These are phyloP conservation scores for Vigna trinervia DNA, from an alignment of 306 rosid genomes.

Conservation along the genomic window DNA sequence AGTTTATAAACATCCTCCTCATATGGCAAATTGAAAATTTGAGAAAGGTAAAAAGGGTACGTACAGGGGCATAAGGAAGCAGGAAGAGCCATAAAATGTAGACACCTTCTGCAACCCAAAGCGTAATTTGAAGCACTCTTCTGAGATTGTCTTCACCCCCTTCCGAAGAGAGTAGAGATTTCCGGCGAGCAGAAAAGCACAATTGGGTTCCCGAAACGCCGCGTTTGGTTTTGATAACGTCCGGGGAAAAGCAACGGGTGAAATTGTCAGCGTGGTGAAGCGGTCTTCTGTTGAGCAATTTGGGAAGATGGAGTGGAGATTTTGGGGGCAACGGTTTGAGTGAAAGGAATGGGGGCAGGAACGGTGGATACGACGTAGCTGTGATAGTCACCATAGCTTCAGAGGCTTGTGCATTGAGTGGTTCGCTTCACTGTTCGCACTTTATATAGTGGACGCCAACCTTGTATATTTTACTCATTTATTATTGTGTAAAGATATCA, in stretches of 20 bases:
- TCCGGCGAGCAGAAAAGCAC: constrained; percentile 55
- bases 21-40: neutral
- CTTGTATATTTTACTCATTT: too few species aligned
- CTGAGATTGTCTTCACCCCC: constrained; percentile 45
- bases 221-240: constrained; percentile 15
- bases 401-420: neutral
- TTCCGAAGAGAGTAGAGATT: constrained; percentile 45
- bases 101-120: constrained; percentile 73
- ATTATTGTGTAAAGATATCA: too few species aligned
- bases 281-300: constrained; percentile 31
- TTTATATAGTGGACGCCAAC: too few species aligned
- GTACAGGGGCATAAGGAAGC: constrained; percentile 85
- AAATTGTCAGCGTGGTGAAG: neutral
- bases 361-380: constrained; percentile 48
- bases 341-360: constrained; percentile 42
- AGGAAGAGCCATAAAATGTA: constrained; percentile 85
- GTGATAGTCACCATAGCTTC: constrained; percentile 40
- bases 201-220: constrained; percentile 31
- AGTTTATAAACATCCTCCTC: too few species aligned
- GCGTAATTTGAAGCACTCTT: constrained; percentile 50
- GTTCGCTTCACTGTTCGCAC: neutral
- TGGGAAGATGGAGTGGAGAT: constrained; percentile 40
- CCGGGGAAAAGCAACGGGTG: neutral
- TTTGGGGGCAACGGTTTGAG: constrained; percentile 37
- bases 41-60: neutral